phyloP scores from a whole-genome alignment of 2,329 filamentous ascomycete species.

The Xylariales sp. region DNA sequence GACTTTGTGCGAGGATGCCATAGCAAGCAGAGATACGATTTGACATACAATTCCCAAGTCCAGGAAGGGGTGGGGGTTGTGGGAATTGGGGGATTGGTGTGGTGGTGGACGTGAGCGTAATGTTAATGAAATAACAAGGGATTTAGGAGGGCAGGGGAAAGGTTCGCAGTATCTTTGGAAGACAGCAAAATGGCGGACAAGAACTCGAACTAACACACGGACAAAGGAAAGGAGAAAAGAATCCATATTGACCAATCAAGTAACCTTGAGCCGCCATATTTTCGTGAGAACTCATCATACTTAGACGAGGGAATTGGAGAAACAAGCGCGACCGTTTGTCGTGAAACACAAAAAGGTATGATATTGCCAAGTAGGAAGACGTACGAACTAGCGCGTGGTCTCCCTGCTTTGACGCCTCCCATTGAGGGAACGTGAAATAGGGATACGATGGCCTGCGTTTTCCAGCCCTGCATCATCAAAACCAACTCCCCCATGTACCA shows the following conservation, averaged over 20 bases:
- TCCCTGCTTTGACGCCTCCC: constrained; percentile 16
- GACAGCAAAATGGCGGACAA: too few relatives aligned
- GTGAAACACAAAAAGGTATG: constrained; percentile 20
- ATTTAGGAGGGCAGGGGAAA: too few relatives aligned
- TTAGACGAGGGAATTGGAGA: constrained; percentile 2
- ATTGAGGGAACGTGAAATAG: constrained; percentile 18
- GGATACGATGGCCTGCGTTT: constrained; percentile 24
- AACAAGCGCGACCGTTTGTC: constrained; percentile 7
- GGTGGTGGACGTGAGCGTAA: too few relatives aligned
- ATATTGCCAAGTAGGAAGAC: constrained; percentile 20
- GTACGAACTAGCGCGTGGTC: constrained; percentile 21
- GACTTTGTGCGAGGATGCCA: constrained; percentile 6
- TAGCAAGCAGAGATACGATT: neutral
- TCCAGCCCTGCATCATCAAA: constrained; percentile 22
- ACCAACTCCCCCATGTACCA: constrained; percentile 24
- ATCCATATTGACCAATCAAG: constrained; percentile 8
- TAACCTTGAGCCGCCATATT: constrained; percentile 4
- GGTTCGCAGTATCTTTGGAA: constrained; percentile 4
- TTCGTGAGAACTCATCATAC: constrained; percentile 1
- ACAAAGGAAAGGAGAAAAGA: constrained; percentile 6
- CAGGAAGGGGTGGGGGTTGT: constrained; percentile 1
- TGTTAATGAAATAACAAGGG: too few relatives aligned
- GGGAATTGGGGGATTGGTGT: too few relatives aligned
- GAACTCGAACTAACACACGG: too few relatives aligned
- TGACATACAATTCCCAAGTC: neutral